Percentiles rank a stretch among this genome's conserved stretches.
These are phyloP conservation scores for Suillus weaverae DNA, from an alignment of 768 basidiomycete species.

Conservation along the genomic window DNA sequence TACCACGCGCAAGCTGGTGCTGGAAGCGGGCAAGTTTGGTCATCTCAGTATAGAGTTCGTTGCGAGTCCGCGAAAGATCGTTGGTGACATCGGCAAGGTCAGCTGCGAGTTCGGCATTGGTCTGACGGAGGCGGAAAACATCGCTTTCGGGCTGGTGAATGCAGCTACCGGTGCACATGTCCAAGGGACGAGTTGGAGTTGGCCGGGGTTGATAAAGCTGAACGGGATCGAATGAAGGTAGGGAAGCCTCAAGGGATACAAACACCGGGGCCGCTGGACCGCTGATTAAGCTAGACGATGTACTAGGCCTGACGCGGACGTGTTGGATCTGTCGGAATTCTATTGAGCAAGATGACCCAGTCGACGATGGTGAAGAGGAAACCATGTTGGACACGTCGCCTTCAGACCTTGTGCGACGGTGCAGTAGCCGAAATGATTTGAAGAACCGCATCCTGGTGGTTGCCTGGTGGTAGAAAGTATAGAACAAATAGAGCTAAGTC, in stretches of 20 bases:
- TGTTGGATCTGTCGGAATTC: not conserved
- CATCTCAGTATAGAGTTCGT: slow-evolving; percentile 31
- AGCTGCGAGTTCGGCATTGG: slow-evolving; percentile 22
- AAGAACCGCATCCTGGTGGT: slow-evolving; percentile 44
- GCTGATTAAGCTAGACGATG: not conserved
- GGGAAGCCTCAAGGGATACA: slow-evolving; percentile 19
- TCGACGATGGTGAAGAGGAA: not conserved
- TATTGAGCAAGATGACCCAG: slow-evolving; percentile 2
- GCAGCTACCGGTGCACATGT: slow-evolving; percentile 12
- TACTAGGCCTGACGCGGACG: not conserved
- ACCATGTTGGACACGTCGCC: slow-evolving; percentile 34
- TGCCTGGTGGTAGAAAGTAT: not conserved
- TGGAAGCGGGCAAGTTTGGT: slow-evolving; percentile 26
- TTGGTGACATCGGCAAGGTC: slow-evolving; percentile 28
- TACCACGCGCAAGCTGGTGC: slow-evolving; percentile 22
- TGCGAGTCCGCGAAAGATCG: slow-evolving; percentile 30
- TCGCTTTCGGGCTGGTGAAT: not conserved
- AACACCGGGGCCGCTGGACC: slow-evolving; percentile 22
- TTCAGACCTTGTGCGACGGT: slow-evolving; percentile 50
- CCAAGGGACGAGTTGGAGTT: not conserved
- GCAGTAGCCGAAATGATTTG: slow-evolving; percentile 43
- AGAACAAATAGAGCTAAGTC: not conserved
- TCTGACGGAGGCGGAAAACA: slow-evolving; percentile 15
- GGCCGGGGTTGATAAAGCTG: slow-evolving; percentile 21
- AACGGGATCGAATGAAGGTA: slow-evolving; percentile 27